These are phyloP conservation scores for Phialophora chinensis DNA, from an alignment of 2,329 filamentous ascomycete species.

Conservation along the genomic window DNA sequence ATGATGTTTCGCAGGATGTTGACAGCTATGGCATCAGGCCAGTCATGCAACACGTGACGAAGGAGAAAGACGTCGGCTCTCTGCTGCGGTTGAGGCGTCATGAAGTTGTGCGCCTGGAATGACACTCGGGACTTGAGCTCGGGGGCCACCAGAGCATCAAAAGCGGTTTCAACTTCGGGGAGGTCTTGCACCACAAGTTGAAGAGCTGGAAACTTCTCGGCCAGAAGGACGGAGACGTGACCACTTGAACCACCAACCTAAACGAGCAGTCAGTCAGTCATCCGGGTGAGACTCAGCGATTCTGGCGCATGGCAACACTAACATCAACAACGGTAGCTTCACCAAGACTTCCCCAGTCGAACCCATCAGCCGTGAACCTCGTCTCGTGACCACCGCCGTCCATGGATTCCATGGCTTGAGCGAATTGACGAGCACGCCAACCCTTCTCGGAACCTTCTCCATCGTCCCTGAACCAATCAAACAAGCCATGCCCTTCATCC, in stretches of 20 bases:
- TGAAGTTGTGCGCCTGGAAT: constrained; percentile 44
- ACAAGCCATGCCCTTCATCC: constrained; percentile 39
- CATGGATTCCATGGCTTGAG: constrained; percentile 61
- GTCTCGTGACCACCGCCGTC: constrained; percentile 60
- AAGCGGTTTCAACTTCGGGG: constrained; percentile 22
- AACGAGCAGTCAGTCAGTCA: neutral
- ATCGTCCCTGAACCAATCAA: constrained; percentile 41
- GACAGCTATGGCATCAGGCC: constrained; percentile 35
- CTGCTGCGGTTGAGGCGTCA: constrained; percentile 41
- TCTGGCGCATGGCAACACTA: neutral
- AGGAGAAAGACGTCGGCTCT: constrained; percentile 38
- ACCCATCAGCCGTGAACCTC: constrained; percentile 59
- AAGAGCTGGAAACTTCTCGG: constrained; percentile 24
- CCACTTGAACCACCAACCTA: constrained; percentile 32
- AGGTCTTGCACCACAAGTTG: constrained; percentile 31
- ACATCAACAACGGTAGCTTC: constrained; percentile 61
- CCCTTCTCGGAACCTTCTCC: constrained; percentile 47
- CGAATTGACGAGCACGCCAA: constrained; percentile 48
- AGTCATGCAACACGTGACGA: constrained; percentile 39
- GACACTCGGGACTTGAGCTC: constrained; percentile 22
- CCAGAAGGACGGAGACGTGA: constrained; percentile 25
- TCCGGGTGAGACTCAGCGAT: neutral
- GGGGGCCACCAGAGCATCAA: constrained; percentile 19
- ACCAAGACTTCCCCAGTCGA: constrained; percentile 58
- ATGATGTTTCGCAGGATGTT: constrained; percentile 29